These are phyloP conservation scores for Jasminum sambac DNA, from an alignment of 257 asterid species.

Conservation along the genomic window DNA sequence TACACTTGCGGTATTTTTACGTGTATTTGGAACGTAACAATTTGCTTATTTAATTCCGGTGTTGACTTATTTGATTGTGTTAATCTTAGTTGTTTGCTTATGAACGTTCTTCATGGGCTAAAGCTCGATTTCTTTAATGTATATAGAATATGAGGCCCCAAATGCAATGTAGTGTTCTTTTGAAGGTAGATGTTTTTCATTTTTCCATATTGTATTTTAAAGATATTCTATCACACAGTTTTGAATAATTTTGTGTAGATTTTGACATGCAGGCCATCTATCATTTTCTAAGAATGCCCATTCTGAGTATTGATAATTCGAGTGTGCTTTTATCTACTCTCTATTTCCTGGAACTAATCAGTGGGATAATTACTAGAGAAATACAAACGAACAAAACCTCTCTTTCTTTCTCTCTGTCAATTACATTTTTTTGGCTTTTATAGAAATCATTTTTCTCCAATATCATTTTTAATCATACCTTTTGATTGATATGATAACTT, in stretches of 20 bases:
- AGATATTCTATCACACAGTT: not conserved
- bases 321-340: slow-evolving; percentile 29
- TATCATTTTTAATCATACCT: too few relatives aligned
- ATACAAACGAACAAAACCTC: not conserved
- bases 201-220: slow-evolving; percentile 2
- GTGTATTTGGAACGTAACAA: too few relatives aligned
- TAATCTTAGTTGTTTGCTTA: too few relatives aligned
- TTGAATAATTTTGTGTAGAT: slow-evolving; percentile 1
- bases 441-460: too few relatives aligned
- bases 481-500: too few relatives aligned
- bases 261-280: slow-evolving; percentile 64
- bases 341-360: not conserved
- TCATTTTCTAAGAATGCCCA: slow-evolving; percentile 82
- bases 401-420: too few relatives aligned
- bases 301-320: slow-evolving; percentile 70
- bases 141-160: slow-evolving; percentile 53
- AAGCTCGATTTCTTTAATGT: slow-evolving; percentile 81
- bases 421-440: too few relatives aligned
- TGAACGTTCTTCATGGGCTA: too few relatives aligned
- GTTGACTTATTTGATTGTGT: too few relatives aligned
- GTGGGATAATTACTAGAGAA: not conserved
- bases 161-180: slow-evolving; percentile 74
- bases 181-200: slow-evolving; percentile 54
- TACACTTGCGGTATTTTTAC: too few relatives aligned
- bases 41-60: too few relatives aligned